Conservation (phyloP, 2,329 filamentous ascomycete species). For the Botrytis medusae region DNA sequence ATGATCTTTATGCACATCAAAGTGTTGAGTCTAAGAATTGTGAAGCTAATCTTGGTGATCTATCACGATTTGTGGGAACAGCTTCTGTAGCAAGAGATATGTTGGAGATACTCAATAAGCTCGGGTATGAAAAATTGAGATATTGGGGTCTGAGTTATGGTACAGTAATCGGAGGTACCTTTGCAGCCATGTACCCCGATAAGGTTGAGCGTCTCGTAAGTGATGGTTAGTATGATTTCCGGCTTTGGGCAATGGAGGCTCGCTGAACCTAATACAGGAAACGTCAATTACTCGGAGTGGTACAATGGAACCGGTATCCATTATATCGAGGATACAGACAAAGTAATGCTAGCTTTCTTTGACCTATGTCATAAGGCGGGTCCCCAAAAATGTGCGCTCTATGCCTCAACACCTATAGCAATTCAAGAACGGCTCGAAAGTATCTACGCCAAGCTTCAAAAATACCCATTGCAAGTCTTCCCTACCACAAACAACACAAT, state of each 20-base stretch:
- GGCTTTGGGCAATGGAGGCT: constrained; percentile 42
- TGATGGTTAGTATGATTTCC: constrained; percentile 25
- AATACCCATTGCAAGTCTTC: constrained; percentile 31
- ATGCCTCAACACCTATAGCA: neutral
- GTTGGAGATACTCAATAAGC: constrained; percentile 38
- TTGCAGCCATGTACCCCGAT: constrained; percentile 46
- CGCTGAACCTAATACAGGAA: constrained; percentile 21
- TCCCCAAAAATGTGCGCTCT: neutral
- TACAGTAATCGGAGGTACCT: constrained; percentile 46
- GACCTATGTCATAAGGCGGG: neutral
- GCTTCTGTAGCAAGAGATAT: constrained; percentile 39
- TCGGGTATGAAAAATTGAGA: constrained; percentile 41
- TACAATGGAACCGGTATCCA: constrained; percentile 42
- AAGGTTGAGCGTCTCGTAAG: constrained; percentile 44
- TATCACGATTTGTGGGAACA: neutral
- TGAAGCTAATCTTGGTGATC: constrained; percentile 7
- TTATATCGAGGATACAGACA: constrained; percentile 42
- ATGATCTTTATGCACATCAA: constrained; percentile 47
- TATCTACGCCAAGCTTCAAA: constrained; percentile 7
- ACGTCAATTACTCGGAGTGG: constrained; percentile 35
- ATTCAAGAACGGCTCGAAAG: neutral
- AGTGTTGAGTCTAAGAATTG: constrained; percentile 1
- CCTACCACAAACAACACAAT: constrained; percentile 31
- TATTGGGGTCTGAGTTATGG: constrained; percentile 55
- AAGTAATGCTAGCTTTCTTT: constrained; percentile 1